Base-by-base conservation (phyloP, 441 rosid genomes). In the Bocquillonia castaneifolia region DNA sequence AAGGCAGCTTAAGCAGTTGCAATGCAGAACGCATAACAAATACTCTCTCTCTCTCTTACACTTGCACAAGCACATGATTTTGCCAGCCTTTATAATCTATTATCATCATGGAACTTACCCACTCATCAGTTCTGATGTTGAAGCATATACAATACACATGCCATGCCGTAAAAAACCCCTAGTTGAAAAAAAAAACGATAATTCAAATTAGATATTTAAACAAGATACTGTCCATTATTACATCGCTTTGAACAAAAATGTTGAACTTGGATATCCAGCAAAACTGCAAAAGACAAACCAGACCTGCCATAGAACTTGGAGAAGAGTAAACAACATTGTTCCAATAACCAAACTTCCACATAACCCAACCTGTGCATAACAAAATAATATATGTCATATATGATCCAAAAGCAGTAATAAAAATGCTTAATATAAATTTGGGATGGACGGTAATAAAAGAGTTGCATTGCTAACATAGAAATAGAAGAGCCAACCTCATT, bases 251-350 rank as follows among this genome's bases (percentile, higher is more conserved):
- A 22, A 10, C 14, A 23, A 44, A 44, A 59, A 36, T 57, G 12
- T 56, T 63, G 44, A 61, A 52, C 32, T 42, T 26, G 20, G 2
- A 36, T 42, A 23, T 6, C 25, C 44, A 23, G 26, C 32, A 63
- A 69, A 40, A 64, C 44, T 17, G 26, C 32, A 63, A 69, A 40
- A 64, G n/a, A 56, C 23, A 55, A 10, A 34, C 5, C 50, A 54
- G 42, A 82, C 91, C 91, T 86, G 89, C 91, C 91, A 86, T 42
- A 78, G 63, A 56, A 83, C 69, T 76, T 86, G 89, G 34, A 84
- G 75, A 73, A 82, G 57, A 64, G 77, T 78, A 74, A 84, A 84
- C 23, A 84, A 70, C 84, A 75, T 59, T 55, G 87, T 77, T 72
- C 92, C 79, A 36, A 56, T 59, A 52, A 76, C 81, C 74, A 84